These are phyloP conservation scores for Agrocybe chaxingu DNA, from an alignment of 768 basidiomycete species.

Conservation along the genomic window DNA sequence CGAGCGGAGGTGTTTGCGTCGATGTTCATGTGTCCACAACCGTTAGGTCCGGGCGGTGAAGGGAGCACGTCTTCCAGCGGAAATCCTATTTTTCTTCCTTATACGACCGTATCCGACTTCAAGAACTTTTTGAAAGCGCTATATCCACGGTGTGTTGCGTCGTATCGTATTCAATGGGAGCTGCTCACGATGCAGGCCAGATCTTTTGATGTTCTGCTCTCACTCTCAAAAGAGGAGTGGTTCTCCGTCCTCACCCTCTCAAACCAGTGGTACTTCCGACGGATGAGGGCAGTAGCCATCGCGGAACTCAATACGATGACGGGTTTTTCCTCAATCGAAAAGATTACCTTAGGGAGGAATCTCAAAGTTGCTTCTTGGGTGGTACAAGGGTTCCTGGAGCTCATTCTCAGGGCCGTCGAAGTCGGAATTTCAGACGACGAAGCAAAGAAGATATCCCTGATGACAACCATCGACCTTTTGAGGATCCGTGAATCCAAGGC, in stretches of 20 bases:
- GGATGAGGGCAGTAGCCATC: conserved; percentile 1
- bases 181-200: not conserved
- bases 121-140: not conserved
- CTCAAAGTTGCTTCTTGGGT: conserved; percentile 8
- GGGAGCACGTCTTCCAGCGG: not conserved
- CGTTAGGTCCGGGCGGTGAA: not conserved
- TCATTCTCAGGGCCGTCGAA: not conserved
- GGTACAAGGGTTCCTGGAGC: not conserved
- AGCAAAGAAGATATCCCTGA: not conserved
- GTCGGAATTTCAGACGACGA: conserved; percentile 8
- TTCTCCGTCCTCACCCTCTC: conserved; percentile 4
- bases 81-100: conserved; percentile 5
- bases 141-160: not conserved
- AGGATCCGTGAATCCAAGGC: too few species aligned
- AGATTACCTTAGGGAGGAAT: conserved; percentile 2
- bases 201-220: not conserved
- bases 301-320: not conserved
- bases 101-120: not conserved
- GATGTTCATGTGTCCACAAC: conserved; percentile 3
- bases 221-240: conserved; percentile 2
- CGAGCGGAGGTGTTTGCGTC: conserved; percentile 3
- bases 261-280: conserved; percentile 6
- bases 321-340: conserved; percentile 3
- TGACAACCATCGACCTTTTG: too few species aligned
- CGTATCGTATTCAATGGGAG: not conserved